Evolutionary conservation across 2,329 filamentous ascomycete species (phyloP), one percentile per base, ranked within the genome.

Genomic region (Nakataea oryzae): DNA sequence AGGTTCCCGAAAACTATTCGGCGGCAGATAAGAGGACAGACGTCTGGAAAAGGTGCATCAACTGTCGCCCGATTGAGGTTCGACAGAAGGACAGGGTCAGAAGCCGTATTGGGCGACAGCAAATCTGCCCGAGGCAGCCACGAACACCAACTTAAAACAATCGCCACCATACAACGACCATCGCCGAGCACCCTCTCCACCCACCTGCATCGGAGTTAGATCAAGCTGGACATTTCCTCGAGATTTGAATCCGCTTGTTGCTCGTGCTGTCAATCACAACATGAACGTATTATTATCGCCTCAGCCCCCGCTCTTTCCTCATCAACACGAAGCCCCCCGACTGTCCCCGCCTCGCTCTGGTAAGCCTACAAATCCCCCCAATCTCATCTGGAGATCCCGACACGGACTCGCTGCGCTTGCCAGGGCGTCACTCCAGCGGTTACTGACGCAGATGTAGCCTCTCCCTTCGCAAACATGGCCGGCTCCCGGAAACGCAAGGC

Each of bases 401-500:
- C 3, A 17, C 27, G 7, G 8, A 11, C n/a, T 57, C 14, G 28
- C 26, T 12, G 7, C 3, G 8, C 9, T 26, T 6, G 29, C 26
- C 27, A 2, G 27, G 3, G 41, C 26, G 27, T n/a, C 29, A 5
- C 11, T 26, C 28, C 21, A 11, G 54, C 21, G 8, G 32, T 32
- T 61, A 7, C 59, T 60, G 50, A 34, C 58, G 54, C 30, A 3
- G 2, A 26, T 13, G n/a, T 29, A 81, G 79, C 75, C 68, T 76
- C 78, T 66, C 79, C 83, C 11, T 79, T 82, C 67, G 71, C 82
- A 64, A 81, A 73, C 72, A 85, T 86, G 80, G 67, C 74, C 3
- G 24, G 67, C 70, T 78, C 74, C 68, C 79, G 83, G 68, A 97
- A 97, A 81, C 88, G 95, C 76, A 97, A 97, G 81, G 92, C 91